A percentile compares a stretch with the other conserved stretches of the same genome.
phyloP scores from a whole-genome alignment of 495 filamentous ascomycete species.

The Astrothelium macrocarpum region DNA sequence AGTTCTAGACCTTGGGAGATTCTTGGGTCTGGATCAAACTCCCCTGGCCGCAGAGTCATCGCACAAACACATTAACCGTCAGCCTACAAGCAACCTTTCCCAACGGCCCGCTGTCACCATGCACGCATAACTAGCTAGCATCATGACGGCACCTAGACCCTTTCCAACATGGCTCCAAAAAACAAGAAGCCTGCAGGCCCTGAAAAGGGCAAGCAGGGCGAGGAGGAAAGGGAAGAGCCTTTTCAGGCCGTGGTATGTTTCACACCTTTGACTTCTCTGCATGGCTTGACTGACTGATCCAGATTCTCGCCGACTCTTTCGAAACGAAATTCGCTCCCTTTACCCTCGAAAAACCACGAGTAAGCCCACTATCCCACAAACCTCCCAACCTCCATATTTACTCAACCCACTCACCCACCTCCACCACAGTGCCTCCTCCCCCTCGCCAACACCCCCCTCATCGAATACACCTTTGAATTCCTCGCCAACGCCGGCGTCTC shows the following conservation, averaged over 20 bases:
- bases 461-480: conserved; percentile 96
- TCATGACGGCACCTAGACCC: not conserved
- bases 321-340: conserved; percentile 86
- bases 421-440: conserved; percentile 94
- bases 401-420: too few species aligned
- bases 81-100: not conserved
- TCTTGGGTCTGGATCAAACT: not conserved
- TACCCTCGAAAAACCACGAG: conserved; percentile 77
- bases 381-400: too few species aligned
- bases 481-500: conserved; percentile 87
- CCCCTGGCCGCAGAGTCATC: not conserved
- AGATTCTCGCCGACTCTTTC: conserved; percentile 78
- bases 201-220: conserved; percentile 49
- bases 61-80: not conserved
- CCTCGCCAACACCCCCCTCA: conserved; percentile 84
- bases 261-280: not conserved
- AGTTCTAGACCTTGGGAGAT: conserved; percentile 2
- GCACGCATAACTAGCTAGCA: not conserved
- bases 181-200: conserved; percentile 51
- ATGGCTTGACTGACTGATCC: not conserved
- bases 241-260: conserved; percentile 77
- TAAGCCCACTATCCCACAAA: too few species aligned
- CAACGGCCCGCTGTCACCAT: not conserved
- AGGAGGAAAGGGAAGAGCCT: conserved; percentile 69
- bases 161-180: conserved; percentile 36